These are phyloP conservation scores for Artemisia tridentata DNA, from an alignment of 129 eudicot genomes.

Conservation along the genomic window DNA sequence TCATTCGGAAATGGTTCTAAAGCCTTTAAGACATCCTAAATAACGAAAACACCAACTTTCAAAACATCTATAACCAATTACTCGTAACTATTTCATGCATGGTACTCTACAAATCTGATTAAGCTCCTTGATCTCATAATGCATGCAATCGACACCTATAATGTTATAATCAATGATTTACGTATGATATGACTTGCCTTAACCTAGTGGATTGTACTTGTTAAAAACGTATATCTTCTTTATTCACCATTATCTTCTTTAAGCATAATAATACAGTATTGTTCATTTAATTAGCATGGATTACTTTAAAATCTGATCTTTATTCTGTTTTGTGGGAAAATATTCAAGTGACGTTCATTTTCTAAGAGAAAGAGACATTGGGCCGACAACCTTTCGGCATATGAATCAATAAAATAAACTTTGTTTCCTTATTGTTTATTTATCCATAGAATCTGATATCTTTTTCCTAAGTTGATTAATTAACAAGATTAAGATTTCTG, in stretches of 20 bases:
- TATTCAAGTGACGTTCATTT: conserved; percentile 27
- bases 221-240: not conserved
- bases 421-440: conserved; percentile 17
- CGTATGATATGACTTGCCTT: no score
- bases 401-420: conserved; percentile 21
- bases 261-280: not conserved
- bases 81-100: no score
- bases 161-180: no score
- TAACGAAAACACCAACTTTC: no score
- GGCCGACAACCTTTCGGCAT: conserved; percentile 48
- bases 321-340: conserved; percentile 28
- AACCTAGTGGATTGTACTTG: not conserved
- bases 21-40: no score
- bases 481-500: conserved; percentile 4
- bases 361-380: conserved; percentile 27
- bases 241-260: conserved; percentile 6
- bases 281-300: not conserved
- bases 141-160: no score
- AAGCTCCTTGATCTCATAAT: no score
- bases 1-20: no score
- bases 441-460: not conserved
- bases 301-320: conserved; percentile 16
- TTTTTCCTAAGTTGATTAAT: not conserved
- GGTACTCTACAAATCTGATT: no score
- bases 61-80: no score